These are phyloP conservation scores for Didymella sp. DNA, from an alignment of 2,329 filamentous ascomycete genomes.

Conservation along the genomic window DNA sequence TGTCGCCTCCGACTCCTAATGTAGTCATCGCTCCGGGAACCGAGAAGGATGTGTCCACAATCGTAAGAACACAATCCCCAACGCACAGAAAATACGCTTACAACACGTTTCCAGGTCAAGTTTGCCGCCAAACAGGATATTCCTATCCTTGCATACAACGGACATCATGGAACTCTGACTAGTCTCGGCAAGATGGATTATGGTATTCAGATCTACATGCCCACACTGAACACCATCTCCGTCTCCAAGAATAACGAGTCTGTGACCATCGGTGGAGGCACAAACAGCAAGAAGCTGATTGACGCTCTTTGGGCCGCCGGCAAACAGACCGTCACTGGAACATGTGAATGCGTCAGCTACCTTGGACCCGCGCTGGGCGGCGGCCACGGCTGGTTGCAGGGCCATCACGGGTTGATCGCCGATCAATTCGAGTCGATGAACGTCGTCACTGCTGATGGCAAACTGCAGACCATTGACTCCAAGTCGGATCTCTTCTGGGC, in stretches of 20 bases:
- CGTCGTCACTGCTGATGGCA: conserved; percentile 61
- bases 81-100: neutral
- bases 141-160: conserved; percentile 62
- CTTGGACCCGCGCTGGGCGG: conserved; percentile 63
- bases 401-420: conserved; percentile 60
- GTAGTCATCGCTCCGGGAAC: conserved; percentile 28
- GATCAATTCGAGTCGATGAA: conserved; percentile 63
- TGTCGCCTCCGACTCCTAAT: conserved; percentile 28
- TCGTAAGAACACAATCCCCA: conserved; percentile 18
- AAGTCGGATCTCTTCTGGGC: conserved; percentile 64
- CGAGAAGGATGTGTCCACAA: conserved; percentile 31
- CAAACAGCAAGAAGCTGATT: conserved; percentile 55
- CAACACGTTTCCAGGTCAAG: conserved; percentile 47
- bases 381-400: conserved; percentile 63
- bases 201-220: conserved; percentile 61
- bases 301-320: conserved; percentile 59
- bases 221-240: conserved; percentile 53
- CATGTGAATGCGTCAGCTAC: conserved; percentile 60
- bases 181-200: conserved; percentile 58
- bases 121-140: conserved; percentile 57
- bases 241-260: conserved; percentile 54
- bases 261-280: conserved; percentile 59
- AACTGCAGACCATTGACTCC: conserved; percentile 47
- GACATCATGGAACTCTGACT: conserved; percentile 59
- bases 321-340: conserved; percentile 56